Percentiles rank a stretch among this genome's conserved stretches.
These are phyloP conservation scores for Meyerozyma guilliermondii DNA, from an alignment of 1,139 yeast species.

Conservation along the genomic window DNA sequence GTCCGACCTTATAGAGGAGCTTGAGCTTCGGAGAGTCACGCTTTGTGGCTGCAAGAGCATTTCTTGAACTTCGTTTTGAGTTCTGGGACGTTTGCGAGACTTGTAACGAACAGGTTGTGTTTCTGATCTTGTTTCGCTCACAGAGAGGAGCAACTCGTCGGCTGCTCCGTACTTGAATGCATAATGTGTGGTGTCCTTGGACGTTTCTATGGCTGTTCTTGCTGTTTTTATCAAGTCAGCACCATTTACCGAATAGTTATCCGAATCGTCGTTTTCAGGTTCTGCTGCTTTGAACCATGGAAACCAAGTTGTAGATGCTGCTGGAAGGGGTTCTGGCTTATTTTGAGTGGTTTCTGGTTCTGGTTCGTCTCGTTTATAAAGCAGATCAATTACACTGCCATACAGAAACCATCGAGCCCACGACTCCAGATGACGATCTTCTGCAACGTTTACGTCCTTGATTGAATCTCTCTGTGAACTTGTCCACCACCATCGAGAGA, in stretches of 20 bases:
- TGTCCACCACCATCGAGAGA: neutral
- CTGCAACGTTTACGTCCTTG: neutral
- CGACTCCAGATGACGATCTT: neutral
- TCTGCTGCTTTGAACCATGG: neutral
- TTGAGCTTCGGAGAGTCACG: slow-evolving; percentile 1
- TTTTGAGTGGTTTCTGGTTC: neutral
- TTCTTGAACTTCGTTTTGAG: slow-evolving; percentile 36
- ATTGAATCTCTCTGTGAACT: neutral
- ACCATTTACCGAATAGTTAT: slow-evolving; percentile 9
- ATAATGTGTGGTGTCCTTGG: slow-evolving; percentile 30
- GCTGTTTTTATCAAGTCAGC: slow-evolving; percentile 31
- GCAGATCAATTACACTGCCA: neutral
- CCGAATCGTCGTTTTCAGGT: slow-evolving; percentile 1
- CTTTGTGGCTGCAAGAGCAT: slow-evolving; percentile 3
- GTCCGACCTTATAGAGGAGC: slow-evolving; percentile 7
- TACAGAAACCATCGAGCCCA: slow-evolving; percentile 2
- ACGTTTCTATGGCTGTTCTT: slow-evolving; percentile 29
- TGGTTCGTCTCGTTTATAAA: neutral
- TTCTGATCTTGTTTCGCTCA: slow-evolving; percentile 36
- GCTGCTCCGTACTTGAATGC: slow-evolving; percentile 26
- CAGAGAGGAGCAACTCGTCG: slow-evolving; percentile 31
- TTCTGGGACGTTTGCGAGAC: slow-evolving; percentile 28
- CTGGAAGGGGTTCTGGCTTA: neutral
- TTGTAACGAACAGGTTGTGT: slow-evolving; percentile 33
- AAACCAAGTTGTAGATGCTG: neutral